A percentile compares a stretch with the other conserved stretches of the same genome.
phyloP scores from a whole-genome alignment of 129 eudicot species.

The Saussurea involucrata region DNA sequence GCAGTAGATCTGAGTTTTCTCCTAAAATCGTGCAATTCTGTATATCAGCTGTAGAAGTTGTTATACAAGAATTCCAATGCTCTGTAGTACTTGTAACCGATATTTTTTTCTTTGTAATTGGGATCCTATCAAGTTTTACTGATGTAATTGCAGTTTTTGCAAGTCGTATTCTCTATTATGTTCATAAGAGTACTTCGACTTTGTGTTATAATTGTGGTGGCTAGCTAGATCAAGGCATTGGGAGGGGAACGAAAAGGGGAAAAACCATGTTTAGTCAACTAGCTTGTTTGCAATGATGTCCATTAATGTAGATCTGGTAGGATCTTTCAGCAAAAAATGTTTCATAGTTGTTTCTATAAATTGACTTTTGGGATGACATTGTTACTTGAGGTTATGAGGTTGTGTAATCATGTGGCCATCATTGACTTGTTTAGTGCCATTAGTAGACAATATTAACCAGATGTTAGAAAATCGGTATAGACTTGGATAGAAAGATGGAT shows the following conservation, averaged over 20 bases:
- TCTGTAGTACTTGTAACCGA: neutral
- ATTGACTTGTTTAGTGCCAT: neutral
- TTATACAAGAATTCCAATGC: neutral
- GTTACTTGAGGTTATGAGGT: neutral
- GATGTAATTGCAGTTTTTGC: neutral
- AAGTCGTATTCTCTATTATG: neutral
- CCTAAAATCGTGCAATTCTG: neutral
- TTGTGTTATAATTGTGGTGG: neutral
- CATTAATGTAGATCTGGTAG: constrained; percentile 10
- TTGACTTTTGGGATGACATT: neutral
- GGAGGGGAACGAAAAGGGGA: neutral
- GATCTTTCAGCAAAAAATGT: neutral
- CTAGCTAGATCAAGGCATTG: neutral
- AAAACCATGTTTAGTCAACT: neutral
- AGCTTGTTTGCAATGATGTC: neutral
- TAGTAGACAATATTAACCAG: neutral
- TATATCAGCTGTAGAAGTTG: neutral
- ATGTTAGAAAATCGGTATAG: no score
- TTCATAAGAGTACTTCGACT: neutral
- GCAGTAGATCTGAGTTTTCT: constrained; percentile 13
- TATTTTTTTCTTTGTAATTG: neutral
- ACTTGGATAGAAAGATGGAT: no score
- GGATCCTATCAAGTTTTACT: neutral
- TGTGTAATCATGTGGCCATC: no score
- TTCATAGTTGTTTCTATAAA: neutral